Evolutionary conservation across 2,329 filamentous ascomycete genomes (phyloP).

Genomic region (Fusarium fujikuroi): DNA sequence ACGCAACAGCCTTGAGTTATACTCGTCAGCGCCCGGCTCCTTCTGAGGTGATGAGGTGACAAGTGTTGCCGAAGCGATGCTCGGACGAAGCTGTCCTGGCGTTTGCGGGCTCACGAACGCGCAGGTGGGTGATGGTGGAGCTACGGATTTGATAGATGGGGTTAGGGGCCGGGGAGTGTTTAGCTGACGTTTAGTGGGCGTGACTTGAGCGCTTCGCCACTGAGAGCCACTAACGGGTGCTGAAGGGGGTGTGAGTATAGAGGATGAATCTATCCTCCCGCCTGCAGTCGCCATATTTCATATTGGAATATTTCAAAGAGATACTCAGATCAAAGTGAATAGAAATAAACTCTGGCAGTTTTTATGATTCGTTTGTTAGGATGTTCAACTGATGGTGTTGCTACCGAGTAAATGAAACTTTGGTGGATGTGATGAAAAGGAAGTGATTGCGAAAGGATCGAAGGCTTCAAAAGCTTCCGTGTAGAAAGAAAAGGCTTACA

Average conservation of each 20-base stretch:
- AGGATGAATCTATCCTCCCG: neutral
- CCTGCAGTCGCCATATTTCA: neutral
- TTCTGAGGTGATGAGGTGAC: constrained; percentile 23
- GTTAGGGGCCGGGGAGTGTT: constrained; percentile 2
- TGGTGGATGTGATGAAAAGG: neutral
- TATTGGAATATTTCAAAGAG: neutral
- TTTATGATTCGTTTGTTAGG: neutral
- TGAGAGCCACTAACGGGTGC: neutral
- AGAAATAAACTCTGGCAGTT: neutral
- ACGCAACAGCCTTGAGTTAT: constrained; percentile 28
- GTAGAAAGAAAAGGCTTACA: neutral
- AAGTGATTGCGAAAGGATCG: neutral
- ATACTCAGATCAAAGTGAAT: neutral
- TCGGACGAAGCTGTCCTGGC: neutral
- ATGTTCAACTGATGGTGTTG: neutral
- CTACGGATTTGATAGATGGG: constrained; percentile 5
- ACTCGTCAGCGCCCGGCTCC: constrained; percentile 25
- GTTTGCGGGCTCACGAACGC: constrained; percentile 28
- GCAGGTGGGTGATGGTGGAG: constrained; percentile 1
- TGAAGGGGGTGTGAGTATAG: constrained; percentile 21
- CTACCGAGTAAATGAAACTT: neutral
- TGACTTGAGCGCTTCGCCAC: constrained; percentile 2
- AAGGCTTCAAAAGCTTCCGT: neutral
- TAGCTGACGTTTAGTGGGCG: constrained; percentile 6
- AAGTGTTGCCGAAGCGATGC: constrained; percentile 7